Conservation (phyloP, 805 yeast species). For the Zygoascus tannicola region DNA sequence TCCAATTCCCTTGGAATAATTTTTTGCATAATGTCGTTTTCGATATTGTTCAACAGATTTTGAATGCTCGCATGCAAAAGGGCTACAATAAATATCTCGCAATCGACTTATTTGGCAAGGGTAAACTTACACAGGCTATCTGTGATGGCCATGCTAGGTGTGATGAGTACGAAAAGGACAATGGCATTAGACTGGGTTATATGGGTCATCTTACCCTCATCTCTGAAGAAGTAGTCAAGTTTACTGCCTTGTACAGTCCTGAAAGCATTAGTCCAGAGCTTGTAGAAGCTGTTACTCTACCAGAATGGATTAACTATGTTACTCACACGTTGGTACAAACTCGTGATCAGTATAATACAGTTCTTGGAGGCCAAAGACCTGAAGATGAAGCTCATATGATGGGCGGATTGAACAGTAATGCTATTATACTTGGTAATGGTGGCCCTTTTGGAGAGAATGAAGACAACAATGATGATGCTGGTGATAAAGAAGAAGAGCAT, state of each 20-base stretch:
- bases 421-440: constrained; percentile 26
- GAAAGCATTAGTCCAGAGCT: constrained; percentile 49
- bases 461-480: constrained; percentile 27
- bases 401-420: constrained; percentile 25
- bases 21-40: constrained; percentile 95
- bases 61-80: constrained; percentile 77
- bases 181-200: constrained; percentile 72
- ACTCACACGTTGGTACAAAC: constrained; percentile 76
- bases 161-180: constrained; percentile 47
- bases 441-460: constrained; percentile 23
- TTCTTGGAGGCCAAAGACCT: constrained; percentile 71
- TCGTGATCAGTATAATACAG: constrained; percentile 88
- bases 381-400: constrained; percentile 27
- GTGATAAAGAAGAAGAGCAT: constrained; percentile 29
- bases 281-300: constrained; percentile 37
- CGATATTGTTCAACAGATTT: constrained; percentile 89
- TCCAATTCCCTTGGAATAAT: constrained; percentile 91
- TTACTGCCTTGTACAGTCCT: constrained; percentile 50
- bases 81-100: constrained; percentile 76
- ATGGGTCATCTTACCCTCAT: constrained; percentile 95
- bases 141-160: constrained; percentile 54
- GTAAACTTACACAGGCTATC: constrained; percentile 47
- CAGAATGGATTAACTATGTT: constrained; percentile 75
- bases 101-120: constrained; percentile 61
- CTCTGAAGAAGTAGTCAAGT: constrained; percentile 93